Conservation (phyloP, 2,329 filamentous ascomycete species). For the Davidsoniella eucalypti region DNA sequence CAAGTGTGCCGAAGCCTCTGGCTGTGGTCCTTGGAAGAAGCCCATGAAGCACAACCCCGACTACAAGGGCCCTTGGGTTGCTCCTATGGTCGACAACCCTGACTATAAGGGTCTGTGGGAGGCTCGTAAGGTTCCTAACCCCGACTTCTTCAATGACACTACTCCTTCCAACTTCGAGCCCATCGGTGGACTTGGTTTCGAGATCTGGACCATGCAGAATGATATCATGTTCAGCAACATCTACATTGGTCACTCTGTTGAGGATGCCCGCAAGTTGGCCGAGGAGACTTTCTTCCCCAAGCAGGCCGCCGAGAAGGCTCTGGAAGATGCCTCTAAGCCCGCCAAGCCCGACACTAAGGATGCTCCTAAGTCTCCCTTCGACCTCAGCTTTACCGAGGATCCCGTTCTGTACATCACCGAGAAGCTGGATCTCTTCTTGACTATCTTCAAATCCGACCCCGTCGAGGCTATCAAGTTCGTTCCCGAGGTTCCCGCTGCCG, state of each 20-base stretch:
- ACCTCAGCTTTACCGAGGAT: conserved; percentile 81
- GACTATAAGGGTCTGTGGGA: conserved; percentile 94
- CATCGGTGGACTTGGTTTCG: conserved; percentile 95
- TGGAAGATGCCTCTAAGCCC: conserved; percentile 65
- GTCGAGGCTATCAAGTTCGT: conserved; percentile 74
- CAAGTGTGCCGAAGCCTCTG: conserved; percentile 84
- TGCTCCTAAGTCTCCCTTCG: conserved; percentile 51
- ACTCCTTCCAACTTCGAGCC: conserved; percentile 91
- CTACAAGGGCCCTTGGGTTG: conserved; percentile 98
- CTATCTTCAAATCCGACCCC: conserved; percentile 66
- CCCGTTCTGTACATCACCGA: conserved; percentile 75
- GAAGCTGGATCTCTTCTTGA: conserved; percentile 84
- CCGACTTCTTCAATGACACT: conserved; percentile 94
- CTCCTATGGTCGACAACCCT: conserved; percentile 89
- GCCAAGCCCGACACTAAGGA: conserved; percentile 41
- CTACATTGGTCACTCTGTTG: conserved; percentile 94
- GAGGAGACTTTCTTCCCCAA: conserved; percentile 84
- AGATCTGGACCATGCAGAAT: conserved; percentile 99
- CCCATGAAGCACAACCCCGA: conserved; percentile 87
- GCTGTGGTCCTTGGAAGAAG: conserved; percentile 83
- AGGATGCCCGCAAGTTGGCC: conserved; percentile 79
- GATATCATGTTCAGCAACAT: conserved; percentile 99
- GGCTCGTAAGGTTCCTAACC: conserved; percentile 93
- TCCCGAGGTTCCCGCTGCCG: conserved; percentile 73
- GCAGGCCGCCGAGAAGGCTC: conserved; percentile 62